Percentiles rank a stretch among this genome's conserved stretches.
phyloP scores from a whole-genome alignment of 2,329 filamentous ascomycete genomes.

The Penicillium sp. region DNA sequence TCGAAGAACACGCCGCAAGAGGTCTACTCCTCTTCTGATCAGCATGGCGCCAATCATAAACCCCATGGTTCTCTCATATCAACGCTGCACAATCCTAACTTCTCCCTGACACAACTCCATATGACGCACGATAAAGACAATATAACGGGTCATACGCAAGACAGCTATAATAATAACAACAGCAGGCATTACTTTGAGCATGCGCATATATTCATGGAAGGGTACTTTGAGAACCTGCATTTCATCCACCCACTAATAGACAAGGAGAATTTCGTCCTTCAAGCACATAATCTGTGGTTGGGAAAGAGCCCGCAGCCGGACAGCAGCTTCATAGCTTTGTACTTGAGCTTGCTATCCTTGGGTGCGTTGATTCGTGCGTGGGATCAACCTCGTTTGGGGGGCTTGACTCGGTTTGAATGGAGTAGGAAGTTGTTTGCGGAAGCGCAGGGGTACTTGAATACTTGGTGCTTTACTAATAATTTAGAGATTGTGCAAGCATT shows the following conservation, averaged over 20 bases:
- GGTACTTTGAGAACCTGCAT: slow-evolving; percentile 48
- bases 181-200: slow-evolving; percentile 42
- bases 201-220: slow-evolving; percentile 44
- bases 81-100: slow-evolving; percentile 45
- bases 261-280: slow-evolving; percentile 41
- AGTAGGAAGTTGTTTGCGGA: slow-evolving; percentile 45
- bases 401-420: slow-evolving; percentile 45
- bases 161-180: slow-evolving; percentile 16
- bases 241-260: slow-evolving; percentile 48
- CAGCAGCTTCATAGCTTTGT: slow-evolving; percentile 45
- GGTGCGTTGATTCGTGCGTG: slow-evolving; percentile 45
- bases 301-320: slow-evolving; percentile 26
- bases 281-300: slow-evolving; percentile 45
- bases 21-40: slow-evolving; percentile 4
- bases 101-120: slow-evolving; percentile 29
- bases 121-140: slow-evolving; percentile 10
- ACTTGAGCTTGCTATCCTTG: slow-evolving; percentile 46
- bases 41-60: neutral
- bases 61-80: slow-evolving; percentile 40
- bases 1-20: slow-evolving; percentile 14
- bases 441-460: slow-evolving; percentile 36
- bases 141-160: slow-evolving; percentile 13
- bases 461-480: slow-evolving; percentile 43
- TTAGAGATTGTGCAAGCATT: slow-evolving; percentile 48
- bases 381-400: slow-evolving; percentile 42